phyloP scores from a whole-genome alignment of 805 yeast genomes.

The Suhomyces sp. region DNA sequence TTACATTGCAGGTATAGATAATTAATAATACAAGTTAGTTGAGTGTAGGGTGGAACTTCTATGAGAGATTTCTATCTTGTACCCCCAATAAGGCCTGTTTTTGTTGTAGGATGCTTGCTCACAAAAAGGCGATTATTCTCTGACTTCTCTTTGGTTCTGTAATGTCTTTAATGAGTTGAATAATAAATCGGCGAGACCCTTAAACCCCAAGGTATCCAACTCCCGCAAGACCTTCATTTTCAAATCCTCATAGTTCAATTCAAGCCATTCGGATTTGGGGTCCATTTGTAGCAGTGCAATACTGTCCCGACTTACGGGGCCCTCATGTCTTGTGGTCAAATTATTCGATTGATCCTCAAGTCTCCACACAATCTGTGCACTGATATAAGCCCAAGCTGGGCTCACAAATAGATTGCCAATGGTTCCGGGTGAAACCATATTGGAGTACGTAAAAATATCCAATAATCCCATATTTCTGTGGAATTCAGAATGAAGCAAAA shows the following conservation, averaged over 20 bases:
- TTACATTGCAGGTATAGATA: too few species aligned
- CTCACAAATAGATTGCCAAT: constrained; percentile 48
- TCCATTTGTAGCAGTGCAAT: constrained; percentile 32
- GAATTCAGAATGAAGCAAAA: constrained; percentile 36
- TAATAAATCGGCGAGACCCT: constrained; percentile 49
- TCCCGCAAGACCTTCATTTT: constrained; percentile 44
- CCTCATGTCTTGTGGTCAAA: constrained; percentile 44
- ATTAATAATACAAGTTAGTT: too few species aligned
- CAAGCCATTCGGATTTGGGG: constrained; percentile 36
- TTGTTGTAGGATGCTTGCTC: too few species aligned
- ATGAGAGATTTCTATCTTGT: too few species aligned
- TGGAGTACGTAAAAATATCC: constrained; percentile 30
- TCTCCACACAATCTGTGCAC: constrained; percentile 44
- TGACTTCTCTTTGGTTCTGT: constrained; percentile 24
- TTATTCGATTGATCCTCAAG: constrained; percentile 42
- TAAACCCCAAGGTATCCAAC: constrained; percentile 45
- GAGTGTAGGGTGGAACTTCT: too few species aligned
- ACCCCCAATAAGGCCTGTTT: too few species aligned
- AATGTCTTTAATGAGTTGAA: constrained; percentile 56
- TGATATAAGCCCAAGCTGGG: constrained; percentile 50
- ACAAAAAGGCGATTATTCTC: too few species aligned
- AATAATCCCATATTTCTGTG: constrained; percentile 28
- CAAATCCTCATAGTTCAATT: constrained; percentile 43
- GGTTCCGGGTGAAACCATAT: constrained; percentile 23
- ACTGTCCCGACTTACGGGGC: constrained; percentile 50